Base-by-base conservation (phyloP, 2,329 filamentous ascomycete genomes). In the Aureobasidium pullulans region DNA sequence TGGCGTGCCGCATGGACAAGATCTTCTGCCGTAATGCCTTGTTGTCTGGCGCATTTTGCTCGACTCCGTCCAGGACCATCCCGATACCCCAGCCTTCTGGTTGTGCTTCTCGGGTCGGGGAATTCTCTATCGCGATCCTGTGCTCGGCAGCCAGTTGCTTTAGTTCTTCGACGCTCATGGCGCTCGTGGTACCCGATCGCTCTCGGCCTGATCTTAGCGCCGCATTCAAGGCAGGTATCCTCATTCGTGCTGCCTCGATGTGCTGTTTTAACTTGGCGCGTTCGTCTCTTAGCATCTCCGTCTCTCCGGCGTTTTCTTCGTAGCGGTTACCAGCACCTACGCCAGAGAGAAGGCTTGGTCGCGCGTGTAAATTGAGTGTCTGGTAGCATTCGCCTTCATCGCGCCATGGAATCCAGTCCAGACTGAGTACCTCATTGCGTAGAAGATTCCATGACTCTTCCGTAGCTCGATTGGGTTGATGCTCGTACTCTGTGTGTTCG, bases 401-500 rank as follows among this genome's bases (percentile, higher is more conserved):
- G 13, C 59, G 40, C 59, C 59, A 60, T 32, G 59, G 59, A 6
- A 60, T 43, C 59, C 49, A 60, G 42, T 60, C 59, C 29, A 60
- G 43, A 8, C 39, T 54, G 32, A 36, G 42, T 9, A 60, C 15
- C 28, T 60, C 59, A 9, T 52, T 49, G 7, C 28, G 15, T 9
- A 60, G 34, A 29, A 60, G 52, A 37, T 39, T 9, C 42, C 34
- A 40, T 3, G 42, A 23, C 32, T 56, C 37, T 29, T 3, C 13
- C 15, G 50, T 48, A 13, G 32, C 34, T 43, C 59, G 29, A 5
- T 29, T 29, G 16, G 49, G 49, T 40, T 60, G 59, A n/a, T 56
- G 48, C 36, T 40, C 39, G 32, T 56, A 56, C 16, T 60, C 59
- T 36, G 47, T 48, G 28, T 19, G 31, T 40, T 56, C 42, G 16